A percentile compares a stretch with the other conserved stretches of the same genome.
These are phyloP conservation scores for Pedinophyceae sp. DNA, from an alignment of 139 green algal species.

Conservation along the genomic window DNA sequence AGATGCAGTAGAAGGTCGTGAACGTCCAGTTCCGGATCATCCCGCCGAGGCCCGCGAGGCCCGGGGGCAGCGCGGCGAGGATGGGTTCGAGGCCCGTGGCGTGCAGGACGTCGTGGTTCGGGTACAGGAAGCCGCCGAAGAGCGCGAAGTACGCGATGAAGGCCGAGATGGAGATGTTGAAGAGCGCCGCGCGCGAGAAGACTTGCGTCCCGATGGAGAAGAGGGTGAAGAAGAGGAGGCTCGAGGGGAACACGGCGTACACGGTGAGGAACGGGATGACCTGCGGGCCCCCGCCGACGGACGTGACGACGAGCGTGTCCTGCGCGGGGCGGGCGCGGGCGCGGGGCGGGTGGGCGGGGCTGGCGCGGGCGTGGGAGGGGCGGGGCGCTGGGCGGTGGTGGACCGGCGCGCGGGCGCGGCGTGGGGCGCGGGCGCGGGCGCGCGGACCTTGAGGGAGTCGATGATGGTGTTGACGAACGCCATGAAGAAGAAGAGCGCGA, in stretches of 20 bases:
- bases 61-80: conserved; percentile 25
- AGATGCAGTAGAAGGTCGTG: conserved; percentile 80
- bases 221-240: conserved; percentile 61
- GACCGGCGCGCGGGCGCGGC: no score
- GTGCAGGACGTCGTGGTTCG: conserved; percentile 60
- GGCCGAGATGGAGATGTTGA: conserved; percentile 64
- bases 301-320: conserved; percentile 87
- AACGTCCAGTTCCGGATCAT: conserved; percentile 91
- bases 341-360: no score
- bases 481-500: conserved; percentile 68
- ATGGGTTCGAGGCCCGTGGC: conserved; percentile 25
- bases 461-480: conserved; percentile 77
- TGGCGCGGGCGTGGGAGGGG: no score
- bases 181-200: conserved; percentile 45
- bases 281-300: conserved; percentile 39
- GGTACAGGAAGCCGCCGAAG: conserved; percentile 71
- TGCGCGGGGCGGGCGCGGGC: no score
- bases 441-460: conserved; percentile 53
- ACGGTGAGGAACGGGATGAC: conserved; percentile 66
- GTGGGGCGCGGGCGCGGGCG: no score
- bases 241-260: conserved; percentile 76
- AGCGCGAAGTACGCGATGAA: conserved; percentile 68
- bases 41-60: conserved; percentile 47
- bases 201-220: conserved; percentile 41
- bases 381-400: no score